Base-by-base conservation (phyloP, 2,329 filamentous ascomycete species). In the Diaporthe sp. region DNA sequence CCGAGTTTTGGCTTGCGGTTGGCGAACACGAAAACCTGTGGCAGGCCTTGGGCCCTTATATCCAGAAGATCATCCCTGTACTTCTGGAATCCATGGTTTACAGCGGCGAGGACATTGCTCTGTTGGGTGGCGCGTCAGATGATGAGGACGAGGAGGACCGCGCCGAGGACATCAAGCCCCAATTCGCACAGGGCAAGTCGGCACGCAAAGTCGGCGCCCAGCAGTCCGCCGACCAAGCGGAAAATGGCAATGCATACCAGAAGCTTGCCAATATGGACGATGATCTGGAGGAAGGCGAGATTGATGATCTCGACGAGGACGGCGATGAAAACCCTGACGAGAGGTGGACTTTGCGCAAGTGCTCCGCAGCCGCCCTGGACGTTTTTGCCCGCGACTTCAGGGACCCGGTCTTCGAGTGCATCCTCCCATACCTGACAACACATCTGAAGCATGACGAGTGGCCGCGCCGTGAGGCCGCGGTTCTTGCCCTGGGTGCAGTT, bases 81-180 rank as follows among this genome's bases (percentile, higher is more conserved):
- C 86, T 99, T 69, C 89, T 99, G 10, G 92, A 97, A 78, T 97
- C 95, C 82, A 99, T 99, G 96, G 92, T 98, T 1, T 99, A 98
- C 83, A 94, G 94, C 80, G 95, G 97, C 77, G 97, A 99, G 78
- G 97, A 98, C 78, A 97, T 98, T 78, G 89, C 94, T 45, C 88
- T 95, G 68, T 87, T 98, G 10, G 95, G 96, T 76, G 94, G 92
- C 13, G 95, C 95, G 76, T 94, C 93, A 28, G 93, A 96, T 78
- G 96, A 98, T 82, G 97, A 97, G 57, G 95, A 98, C 22, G 90
- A 95, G 76, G 96, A 99, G 61, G 97, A 99, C 82, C 92, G 94
- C 25, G 92, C 91, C 58, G 91, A 99, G 83, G 97, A 99, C 79
- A 94, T 99, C 80, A 97, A 95, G 82, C 97, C 97, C 7, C 91